Percentiles rank a stretch among this genome's conserved stretches.
These are phyloP conservation scores for Allomyces macrogynus DNA, from an alignment of 192 early-diverging fungal genomes.

Conservation along the genomic window DNA sequence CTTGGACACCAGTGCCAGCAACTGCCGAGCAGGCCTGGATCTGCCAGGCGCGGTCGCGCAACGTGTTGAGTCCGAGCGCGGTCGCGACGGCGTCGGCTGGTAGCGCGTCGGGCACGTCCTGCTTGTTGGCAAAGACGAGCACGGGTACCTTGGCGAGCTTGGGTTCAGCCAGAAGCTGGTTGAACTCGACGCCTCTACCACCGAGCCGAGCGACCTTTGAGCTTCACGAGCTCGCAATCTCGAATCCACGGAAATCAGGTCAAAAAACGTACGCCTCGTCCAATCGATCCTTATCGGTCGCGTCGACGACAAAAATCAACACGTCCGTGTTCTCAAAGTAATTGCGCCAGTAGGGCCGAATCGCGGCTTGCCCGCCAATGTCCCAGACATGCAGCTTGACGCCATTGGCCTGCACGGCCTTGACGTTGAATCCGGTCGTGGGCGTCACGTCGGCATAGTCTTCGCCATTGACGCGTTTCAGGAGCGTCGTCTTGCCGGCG, in stretches of 20 bases:
- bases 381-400: constrained; percentile 44
- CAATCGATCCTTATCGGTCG: constrained; percentile 24
- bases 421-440: constrained; percentile 44
- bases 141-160: constrained; percentile 30
- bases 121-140: constrained; percentile 35
- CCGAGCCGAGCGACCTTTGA: neutral
- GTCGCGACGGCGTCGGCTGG: constrained; percentile 30
- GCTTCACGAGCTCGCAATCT: neutral
- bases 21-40: constrained; percentile 36
- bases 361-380: constrained; percentile 34
- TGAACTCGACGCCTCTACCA: constrained; percentile 12
- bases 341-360: constrained; percentile 38
- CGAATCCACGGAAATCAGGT: neutral
- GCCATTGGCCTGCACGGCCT: constrained; percentile 28
- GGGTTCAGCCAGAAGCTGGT: constrained; percentile 10
- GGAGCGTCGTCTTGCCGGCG: constrained; percentile 32
- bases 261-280: constrained; percentile 12
- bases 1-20: constrained; percentile 23
- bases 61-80: constrained; percentile 30
- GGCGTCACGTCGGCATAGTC: constrained; percentile 35
- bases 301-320: constrained; percentile 33
- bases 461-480: constrained; percentile 29
- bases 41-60: constrained; percentile 34
- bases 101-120: constrained; percentile 23
- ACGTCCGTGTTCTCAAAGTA: constrained; percentile 41